These are phyloP conservation scores for Daldinia grandis DNA, from an alignment of 495 filamentous ascomycete genomes.

Conservation along the genomic window DNA sequence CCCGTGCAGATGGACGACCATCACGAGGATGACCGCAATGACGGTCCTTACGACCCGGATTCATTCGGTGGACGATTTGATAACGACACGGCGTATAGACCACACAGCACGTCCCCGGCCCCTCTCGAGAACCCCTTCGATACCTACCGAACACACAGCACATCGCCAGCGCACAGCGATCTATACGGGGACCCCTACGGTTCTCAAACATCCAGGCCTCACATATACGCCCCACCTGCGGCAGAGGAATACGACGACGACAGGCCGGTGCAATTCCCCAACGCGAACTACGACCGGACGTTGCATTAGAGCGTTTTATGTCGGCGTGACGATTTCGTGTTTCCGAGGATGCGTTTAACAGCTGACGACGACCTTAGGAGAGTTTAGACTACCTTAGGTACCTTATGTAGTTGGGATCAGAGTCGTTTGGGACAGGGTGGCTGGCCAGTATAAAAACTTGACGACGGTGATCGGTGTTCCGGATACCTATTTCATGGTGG, in stretches of 20 bases:
- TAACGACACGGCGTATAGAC: slow-evolving; percentile 44
- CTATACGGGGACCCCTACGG: slow-evolving; percentile 48
- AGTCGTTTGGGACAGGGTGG: slow-evolving; percentile 24
- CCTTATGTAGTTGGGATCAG: neutral
- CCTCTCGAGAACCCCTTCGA: slow-evolving; percentile 56
- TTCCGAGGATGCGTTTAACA: slow-evolving; percentile 14
- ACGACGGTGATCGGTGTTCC: slow-evolving; percentile 45
- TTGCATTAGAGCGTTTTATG: slow-evolving; percentile 33
- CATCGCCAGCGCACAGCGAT: slow-evolving; percentile 37
- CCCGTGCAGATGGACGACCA: slow-evolving; percentile 56
- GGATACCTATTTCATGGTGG: slow-evolving; percentile 40
- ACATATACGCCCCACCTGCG: slow-evolving; percentile 50
- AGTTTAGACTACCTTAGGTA: neutral
- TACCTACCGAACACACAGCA: slow-evolving; percentile 45
- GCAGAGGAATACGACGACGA: slow-evolving; percentile 53
- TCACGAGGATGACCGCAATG: slow-evolving; percentile 48
- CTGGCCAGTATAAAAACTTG: slow-evolving; percentile 27
- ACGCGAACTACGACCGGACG: slow-evolving; percentile 56
- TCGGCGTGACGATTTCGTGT: slow-evolving; percentile 18
- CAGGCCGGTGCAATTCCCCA: slow-evolving; percentile 52
- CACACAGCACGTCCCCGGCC: slow-evolving; percentile 43
- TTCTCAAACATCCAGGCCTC: slow-evolving; percentile 29
- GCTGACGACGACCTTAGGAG: neutral
- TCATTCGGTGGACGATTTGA: slow-evolving; percentile 47
- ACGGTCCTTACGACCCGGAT: slow-evolving; percentile 45